A percentile compares a stretch with the other conserved stretches of the same genome.
Evolutionary conservation across 805 yeast species (phyloP).

Genomic region (Candida lessepsii): DNA sequence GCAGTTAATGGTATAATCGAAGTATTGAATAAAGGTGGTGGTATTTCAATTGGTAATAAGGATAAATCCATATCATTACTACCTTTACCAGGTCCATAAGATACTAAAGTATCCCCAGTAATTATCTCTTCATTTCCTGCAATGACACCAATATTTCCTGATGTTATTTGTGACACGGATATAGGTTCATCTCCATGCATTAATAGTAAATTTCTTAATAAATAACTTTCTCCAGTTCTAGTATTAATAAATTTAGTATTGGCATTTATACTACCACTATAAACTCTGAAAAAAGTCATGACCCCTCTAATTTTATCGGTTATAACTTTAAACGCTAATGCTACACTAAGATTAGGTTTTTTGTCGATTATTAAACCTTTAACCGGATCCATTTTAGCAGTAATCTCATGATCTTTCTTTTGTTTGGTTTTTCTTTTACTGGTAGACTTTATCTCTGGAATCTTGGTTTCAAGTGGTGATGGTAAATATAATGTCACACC

Average conservation of each 20-base stretch:
- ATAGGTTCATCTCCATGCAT: constrained; percentile 90
- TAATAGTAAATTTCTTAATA: constrained; percentile 64
- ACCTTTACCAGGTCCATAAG: constrained; percentile 50
- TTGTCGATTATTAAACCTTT: constrained; percentile 54
- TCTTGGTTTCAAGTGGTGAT: constrained; percentile 63
- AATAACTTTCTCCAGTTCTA: constrained; percentile 63
- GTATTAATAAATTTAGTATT: constrained; percentile 67
- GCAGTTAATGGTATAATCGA: constrained; percentile 79
- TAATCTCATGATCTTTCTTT: constrained; percentile 20
- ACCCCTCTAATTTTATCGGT: constrained; percentile 82
- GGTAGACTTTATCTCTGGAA: constrained; percentile 51
- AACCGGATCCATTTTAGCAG: constrained; percentile 37
- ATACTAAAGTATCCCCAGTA: constrained; percentile 89
- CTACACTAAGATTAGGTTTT: constrained; percentile 63
- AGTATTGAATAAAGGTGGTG: constrained; percentile 91
- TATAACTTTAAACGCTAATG: constrained; percentile 88
- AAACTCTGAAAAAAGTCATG: constrained; percentile 84
- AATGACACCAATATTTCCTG: constrained; percentile 93
- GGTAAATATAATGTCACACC: constrained; percentile 79
- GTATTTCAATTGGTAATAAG: constrained; percentile 75
- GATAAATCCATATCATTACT: constrained; percentile 46
- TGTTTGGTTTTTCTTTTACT: constrained; percentile 19
- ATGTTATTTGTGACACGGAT: constrained; percentile 57
- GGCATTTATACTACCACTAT: constrained; percentile 70
- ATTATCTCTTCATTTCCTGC: constrained; percentile 66